These are phyloP conservation scores for Phytopythium litorale DNA, from an alignment of 352 stramenopile species.

Conservation along the genomic window DNA sequence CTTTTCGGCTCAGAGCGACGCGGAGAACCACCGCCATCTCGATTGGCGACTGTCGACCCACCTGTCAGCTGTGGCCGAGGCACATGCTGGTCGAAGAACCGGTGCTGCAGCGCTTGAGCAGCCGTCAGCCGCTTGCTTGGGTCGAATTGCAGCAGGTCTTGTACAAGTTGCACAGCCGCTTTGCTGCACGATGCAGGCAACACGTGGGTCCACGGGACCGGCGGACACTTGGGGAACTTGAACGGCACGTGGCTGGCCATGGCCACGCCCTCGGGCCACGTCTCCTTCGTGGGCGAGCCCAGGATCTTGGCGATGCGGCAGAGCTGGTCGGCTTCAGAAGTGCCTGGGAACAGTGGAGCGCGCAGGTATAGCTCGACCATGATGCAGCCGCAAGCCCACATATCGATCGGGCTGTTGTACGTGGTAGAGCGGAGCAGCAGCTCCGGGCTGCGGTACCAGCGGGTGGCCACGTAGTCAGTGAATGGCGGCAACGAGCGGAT, in stretches of 20 bases:
- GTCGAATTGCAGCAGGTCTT: constrained; percentile 91
- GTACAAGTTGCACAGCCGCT: constrained; percentile 78
- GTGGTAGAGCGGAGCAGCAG: constrained; percentile 53
- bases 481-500: constrained; percentile 68
- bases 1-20: constrained; percentile 15
- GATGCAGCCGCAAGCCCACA: constrained; percentile 83
- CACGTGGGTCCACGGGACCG: constrained; percentile 59
- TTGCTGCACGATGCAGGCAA: constrained; percentile 67
- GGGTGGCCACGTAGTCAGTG: constrained; percentile 73
- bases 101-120: constrained; percentile 89
- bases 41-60: neutral
- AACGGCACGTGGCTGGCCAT: constrained; percentile 91
- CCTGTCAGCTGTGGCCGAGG: constrained; percentile 31
- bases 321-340: constrained; percentile 95
- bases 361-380: constrained; percentile 76
- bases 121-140: constrained; percentile 86
- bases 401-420: constrained; percentile 80
- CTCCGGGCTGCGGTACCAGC: constrained; percentile 79
- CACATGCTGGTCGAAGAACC: constrained; percentile 86
- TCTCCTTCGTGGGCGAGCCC: constrained; percentile 84
- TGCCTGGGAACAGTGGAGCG: constrained; percentile 75
- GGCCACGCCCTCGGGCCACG: constrained; percentile 89
- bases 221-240: constrained; percentile 87
- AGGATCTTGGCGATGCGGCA: constrained; percentile 94
- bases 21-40: constrained; percentile 12